These are phyloP conservation scores for Salix udensis DNA, from an alignment of 345 rosid genomes.

Conservation along the genomic window DNA sequence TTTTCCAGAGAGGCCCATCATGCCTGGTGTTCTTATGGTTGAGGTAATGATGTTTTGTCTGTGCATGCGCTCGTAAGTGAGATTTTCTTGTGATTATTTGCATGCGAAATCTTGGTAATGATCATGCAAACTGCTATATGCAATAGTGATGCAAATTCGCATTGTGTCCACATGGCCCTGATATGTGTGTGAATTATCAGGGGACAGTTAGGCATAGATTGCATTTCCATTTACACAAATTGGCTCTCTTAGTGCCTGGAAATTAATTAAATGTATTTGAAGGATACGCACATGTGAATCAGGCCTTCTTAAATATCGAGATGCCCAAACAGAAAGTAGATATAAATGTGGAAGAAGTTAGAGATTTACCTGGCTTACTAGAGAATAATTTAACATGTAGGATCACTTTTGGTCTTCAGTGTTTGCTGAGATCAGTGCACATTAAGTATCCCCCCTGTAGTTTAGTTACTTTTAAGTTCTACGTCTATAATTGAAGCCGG, in stretches of 20 bases:
- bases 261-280: not conserved
- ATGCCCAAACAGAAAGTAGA: not conserved
- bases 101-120: not conserved
- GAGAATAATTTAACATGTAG: not conserved
- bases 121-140: not conserved
- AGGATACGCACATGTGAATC: not conserved
- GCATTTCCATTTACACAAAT: not conserved
- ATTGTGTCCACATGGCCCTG: not conserved
- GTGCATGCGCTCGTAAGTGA: not conserved
- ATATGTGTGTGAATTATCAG: not conserved
- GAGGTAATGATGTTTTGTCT: constrained; percentile 51
- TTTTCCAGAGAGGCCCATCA: constrained; percentile 96
- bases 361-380: not conserved
- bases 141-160: not conserved
- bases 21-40: constrained; percentile 99
- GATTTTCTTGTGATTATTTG: not conserved
- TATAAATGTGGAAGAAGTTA: not conserved
- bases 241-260: not conserved
- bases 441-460: no score
- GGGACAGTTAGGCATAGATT: not conserved
- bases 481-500: no score
- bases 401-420: not conserved
- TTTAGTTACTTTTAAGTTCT: no score
- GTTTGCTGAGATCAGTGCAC: not conserved
- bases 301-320: not conserved